Conservation (phyloP, 2,329 filamentous ascomycete genomes). For the Zopfia rhizophila region DNA sequence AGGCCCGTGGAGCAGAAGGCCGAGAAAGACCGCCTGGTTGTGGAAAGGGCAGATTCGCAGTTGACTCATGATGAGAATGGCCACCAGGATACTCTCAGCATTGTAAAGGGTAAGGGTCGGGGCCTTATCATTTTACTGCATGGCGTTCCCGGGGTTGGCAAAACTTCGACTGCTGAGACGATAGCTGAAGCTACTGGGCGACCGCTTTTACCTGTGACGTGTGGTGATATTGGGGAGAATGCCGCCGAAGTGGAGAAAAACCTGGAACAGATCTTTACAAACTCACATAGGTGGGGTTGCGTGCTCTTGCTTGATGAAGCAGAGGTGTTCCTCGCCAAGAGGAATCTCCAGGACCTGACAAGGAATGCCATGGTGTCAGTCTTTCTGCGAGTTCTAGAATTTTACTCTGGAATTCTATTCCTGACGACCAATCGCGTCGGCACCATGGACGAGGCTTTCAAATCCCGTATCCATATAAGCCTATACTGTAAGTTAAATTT, state of each 20-base stretch:
- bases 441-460: constrained; percentile 53
- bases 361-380: constrained; percentile 57
- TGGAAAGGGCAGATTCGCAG: too few species aligned
- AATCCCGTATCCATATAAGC: constrained; percentile 19
- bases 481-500: constrained; percentile 5
- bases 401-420: constrained; percentile 53
- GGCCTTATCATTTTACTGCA: constrained; percentile 41
- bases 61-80: too few species aligned
- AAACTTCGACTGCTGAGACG: constrained; percentile 25
- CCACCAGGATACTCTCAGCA: too few species aligned
- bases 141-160: constrained; percentile 38
- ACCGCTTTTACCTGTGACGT: constrained; percentile 35
- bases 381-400: constrained; percentile 46
- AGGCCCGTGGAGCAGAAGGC: too few species aligned
- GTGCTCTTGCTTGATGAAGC: constrained; percentile 65
- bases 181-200: constrained; percentile 21
- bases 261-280: constrained; percentile 59
- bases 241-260: constrained; percentile 55
- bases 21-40: too few species aligned
- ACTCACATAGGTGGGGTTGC: constrained; percentile 63
- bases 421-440: constrained; percentile 30
- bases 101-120: constrained; percentile 57
- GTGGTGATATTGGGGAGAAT: constrained; percentile 20
- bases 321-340: constrained; percentile 63
- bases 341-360: constrained; percentile 58